Evolutionary conservation across 2,329 filamentous ascomycete genomes (phyloP), one percentile per base, ranked within the genome.

Genomic region (Trichoderma afroharzianum): DNA sequence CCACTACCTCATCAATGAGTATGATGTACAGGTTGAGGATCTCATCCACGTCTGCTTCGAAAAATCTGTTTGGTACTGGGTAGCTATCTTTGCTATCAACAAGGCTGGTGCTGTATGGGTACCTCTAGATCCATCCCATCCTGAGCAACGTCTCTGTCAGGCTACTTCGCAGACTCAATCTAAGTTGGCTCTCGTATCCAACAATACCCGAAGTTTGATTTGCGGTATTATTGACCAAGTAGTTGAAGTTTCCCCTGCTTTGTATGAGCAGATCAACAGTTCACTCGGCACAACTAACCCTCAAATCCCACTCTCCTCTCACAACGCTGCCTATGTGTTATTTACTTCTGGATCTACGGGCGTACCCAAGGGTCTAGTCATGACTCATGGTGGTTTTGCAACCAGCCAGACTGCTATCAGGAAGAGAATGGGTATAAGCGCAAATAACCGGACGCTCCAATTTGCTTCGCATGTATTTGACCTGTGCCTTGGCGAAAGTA

Each of bases 261-360:
- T 63, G 8, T 62, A 24, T 12, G 14, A 58, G 6, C 21, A 6
- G 1, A 63, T 70, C 14, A 26, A 55, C 32, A 14, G 18, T 21
- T 28, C 5, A 2, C 36, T 26, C 9, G 36, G 69, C 12, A 15
- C 21, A 24, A 15, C 39, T 3, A 28, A 55, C 5, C 69, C 69
- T 14, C 28, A 58, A 1, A 30, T 68, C 1, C 2, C 32, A 7
- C 50, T 71, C 3, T 53, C 36, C 12, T 26, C 69, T 21, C 21
- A 6, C 33, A 68, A 68, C 21, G 36, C 62, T 12, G 33, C 30
- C 8, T 79, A 76, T 39, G 83, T 86, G 72, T 83, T 87, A 76
- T 87, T 86, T 73, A 87, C 85, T 28, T 86, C 85, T 8, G 85
- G 85, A 21, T 86, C 83, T 24, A 87, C 85, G 1, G 85, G 86